Conservation (phyloP, 306 rosid species). For the Fragaria vesca region DNA sequence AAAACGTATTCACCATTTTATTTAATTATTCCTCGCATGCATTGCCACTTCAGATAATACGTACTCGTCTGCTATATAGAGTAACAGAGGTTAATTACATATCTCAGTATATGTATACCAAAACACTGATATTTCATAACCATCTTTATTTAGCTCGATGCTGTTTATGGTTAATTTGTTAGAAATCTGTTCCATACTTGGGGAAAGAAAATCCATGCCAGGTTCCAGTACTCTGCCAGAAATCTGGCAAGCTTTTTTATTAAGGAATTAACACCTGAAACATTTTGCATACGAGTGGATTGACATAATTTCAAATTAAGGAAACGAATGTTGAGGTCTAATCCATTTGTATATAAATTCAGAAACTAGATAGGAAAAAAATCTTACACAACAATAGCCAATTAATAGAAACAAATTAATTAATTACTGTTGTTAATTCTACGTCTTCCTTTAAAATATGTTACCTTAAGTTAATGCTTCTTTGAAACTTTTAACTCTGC, state of each 20-base stretch:
- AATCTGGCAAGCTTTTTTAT: background rate
- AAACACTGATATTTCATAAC: background rate
- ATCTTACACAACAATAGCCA: background rate
- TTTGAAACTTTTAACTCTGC: background rate
- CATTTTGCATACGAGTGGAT: background rate
- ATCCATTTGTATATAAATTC: background rate
- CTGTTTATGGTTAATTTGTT: background rate
- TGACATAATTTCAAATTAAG: background rate
- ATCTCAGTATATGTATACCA: background rate
- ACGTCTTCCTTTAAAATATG: background rate
- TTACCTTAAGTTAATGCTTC: too few species aligned
- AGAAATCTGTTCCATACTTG: background rate
- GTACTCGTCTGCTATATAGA: too few species aligned
- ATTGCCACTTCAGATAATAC: background rate
- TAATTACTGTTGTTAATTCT: background rate
- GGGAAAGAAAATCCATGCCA: too few species aligned
- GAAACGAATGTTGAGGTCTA: background rate
- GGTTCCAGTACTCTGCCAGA: too few species aligned
- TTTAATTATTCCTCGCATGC: background rate
- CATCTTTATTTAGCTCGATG: background rate
- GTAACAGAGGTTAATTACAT: too few species aligned
- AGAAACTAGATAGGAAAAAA: background rate
- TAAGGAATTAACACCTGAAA: background rate
- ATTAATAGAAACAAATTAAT: background rate
- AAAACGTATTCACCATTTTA: background rate